Conservation (phyloP, 2,329 filamentous ascomycete genomes). For the Diaporthe australafricana region DNA sequence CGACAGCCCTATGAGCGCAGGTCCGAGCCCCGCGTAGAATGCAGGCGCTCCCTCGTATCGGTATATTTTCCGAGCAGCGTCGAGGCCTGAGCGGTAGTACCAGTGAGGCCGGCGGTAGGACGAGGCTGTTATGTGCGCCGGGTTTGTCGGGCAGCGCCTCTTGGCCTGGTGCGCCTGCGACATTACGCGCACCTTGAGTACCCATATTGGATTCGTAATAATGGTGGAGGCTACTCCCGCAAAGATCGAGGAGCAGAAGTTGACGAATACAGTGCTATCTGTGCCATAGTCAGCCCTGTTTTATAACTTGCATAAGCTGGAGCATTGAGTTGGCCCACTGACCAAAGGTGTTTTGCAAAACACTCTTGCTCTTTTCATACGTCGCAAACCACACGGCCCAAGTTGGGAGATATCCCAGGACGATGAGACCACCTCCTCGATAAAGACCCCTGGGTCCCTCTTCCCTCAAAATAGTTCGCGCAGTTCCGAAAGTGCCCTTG, state of each 20-base stretch:
- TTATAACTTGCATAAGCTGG: neutral
- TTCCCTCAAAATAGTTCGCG: slow-evolving; percentile 84
- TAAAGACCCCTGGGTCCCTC: slow-evolving; percentile 94
- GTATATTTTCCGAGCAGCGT: slow-evolving; percentile 97
- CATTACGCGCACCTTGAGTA: slow-evolving; percentile 98
- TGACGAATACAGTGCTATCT: slow-evolving; percentile 83
- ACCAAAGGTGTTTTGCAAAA: slow-evolving; percentile 76
- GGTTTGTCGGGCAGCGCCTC: slow-evolving; percentile 60
- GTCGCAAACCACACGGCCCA: slow-evolving; percentile 99
- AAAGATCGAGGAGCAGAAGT: slow-evolving; percentile 88
- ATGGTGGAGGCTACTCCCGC: slow-evolving; percentile 94
- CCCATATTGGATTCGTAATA: slow-evolving; percentile 98
- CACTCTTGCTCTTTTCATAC: slow-evolving; percentile 88
- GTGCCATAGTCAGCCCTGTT: slow-evolving; percentile 39
- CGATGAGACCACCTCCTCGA: slow-evolving; percentile 92
- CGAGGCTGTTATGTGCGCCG: slow-evolving; percentile 63
- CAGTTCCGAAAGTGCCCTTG: slow-evolving; percentile 87
- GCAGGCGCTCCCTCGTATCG: slow-evolving; percentile 85
- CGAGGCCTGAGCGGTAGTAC: slow-evolving; percentile 90
- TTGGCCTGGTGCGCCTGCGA: slow-evolving; percentile 74
- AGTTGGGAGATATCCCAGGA: slow-evolving; percentile 94
- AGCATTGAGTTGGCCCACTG: slow-evolving; percentile 42
- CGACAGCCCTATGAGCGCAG: slow-evolving; percentile 89
- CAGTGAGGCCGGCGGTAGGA: slow-evolving; percentile 71
- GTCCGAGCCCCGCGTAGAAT: slow-evolving; percentile 95